Base-by-base conservation (phyloP, 345 rosid genomes). In the Leavenworthia alabamica region DNA sequence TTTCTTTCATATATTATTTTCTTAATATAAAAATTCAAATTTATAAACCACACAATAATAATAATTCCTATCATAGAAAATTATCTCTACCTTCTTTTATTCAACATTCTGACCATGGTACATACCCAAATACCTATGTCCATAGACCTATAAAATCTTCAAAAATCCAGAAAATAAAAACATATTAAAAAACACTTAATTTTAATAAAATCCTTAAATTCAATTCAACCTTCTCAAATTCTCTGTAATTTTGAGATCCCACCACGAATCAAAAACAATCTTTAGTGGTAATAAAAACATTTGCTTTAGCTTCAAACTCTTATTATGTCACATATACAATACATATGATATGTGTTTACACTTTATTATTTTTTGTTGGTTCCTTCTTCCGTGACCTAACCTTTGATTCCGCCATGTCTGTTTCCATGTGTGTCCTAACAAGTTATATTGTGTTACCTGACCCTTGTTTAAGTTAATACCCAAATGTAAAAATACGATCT, bases 401-500 rank as follows among this genome's bases (percentile, higher is more conserved):
- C 66, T 50, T 70, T 64, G 71, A 57, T 71, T 71, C 75, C 66
- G 71, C 75, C 75, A 71, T 71, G 71, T n/a, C 44, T 71, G 75
- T 56, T 63, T 64, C 32, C 58, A 70, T 71, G 70, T 56, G 20
- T 62, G 26, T 70, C 64, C 69, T 62, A 63, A 70, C 74, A 62
- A 62, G 52, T 70, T 67, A 36, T 64, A 48, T 70, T 63, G 75
- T 71, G 75, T 71, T 50, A 71, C 75, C 52, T 71, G 71, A 71
- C 71, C 75, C 24, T 54, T 26, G 15, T 35, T 24, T 35, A 32
- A 22, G 12, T 31, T 53, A 4, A 23, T 11, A 27, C 23, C 33
- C 13, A 28, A 56, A 28, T 12, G 9, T 36, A 48, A 69, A 61
- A 26, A 8, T 69, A 44, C 45, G 27, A 69, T 53, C 61, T 62